Conservation (phyloP, 495 filamentous ascomycete genomes). For the Hamigera avellanea region DNA sequence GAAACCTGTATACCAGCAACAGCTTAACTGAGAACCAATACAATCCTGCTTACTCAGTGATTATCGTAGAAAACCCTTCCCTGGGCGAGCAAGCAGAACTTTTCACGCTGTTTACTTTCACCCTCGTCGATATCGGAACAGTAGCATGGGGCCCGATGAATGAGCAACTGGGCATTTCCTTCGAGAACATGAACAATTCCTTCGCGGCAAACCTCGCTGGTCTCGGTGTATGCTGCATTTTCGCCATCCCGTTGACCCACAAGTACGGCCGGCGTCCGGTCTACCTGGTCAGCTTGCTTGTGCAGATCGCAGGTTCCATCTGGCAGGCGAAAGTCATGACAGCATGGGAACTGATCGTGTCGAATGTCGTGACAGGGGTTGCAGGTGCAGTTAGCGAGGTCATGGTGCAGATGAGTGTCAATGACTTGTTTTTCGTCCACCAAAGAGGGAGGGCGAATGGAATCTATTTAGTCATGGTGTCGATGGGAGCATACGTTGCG, state of each 20-base stretch:
- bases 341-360: constrained; percentile 17
- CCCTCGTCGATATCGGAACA: constrained; percentile 24
- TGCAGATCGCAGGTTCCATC: constrained; percentile 23
- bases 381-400: constrained; percentile 30
- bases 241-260: constrained; percentile 34
- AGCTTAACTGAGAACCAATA: too few species aligned
- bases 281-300: constrained; percentile 25
- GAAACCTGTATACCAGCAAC: too few species aligned
- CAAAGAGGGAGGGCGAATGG: constrained; percentile 30
- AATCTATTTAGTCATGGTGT: constrained; percentile 23
- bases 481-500: constrained; percentile 22
- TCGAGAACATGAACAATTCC: constrained; percentile 23
- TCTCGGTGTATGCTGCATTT: constrained; percentile 26
- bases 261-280: constrained; percentile 34
- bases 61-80: too few species aligned
- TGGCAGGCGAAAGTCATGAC: constrained; percentile 26
- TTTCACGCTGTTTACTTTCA: background rate
- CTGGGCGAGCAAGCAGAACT: too few species aligned
- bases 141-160: constrained; percentile 30
- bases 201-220: constrained; percentile 24
- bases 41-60: too few species aligned
- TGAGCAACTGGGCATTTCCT: constrained; percentile 22
- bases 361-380: constrained; percentile 22
- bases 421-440: constrained; percentile 39
- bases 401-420: constrained; percentile 34